A percentile compares a stretch with the other conserved stretches of the same genome.
Evolutionary conservation across 192 early-diverging fungal genomes (phyloP).

Genomic region (Geranomyces variabilis): DNA sequence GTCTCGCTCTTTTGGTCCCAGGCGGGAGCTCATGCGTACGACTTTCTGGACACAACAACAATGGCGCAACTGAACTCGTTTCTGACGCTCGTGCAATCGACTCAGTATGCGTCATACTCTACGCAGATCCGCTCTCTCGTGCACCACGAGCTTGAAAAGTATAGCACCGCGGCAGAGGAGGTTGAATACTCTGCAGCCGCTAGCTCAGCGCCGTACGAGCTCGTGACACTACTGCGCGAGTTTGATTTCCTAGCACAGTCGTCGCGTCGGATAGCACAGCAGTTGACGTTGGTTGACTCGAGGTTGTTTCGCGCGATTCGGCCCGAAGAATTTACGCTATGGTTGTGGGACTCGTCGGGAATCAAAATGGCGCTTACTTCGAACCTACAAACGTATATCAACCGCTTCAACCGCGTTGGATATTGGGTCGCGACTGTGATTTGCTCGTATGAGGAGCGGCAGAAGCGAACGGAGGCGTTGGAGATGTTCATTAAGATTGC

Average conservation of each 20-base stretch:
- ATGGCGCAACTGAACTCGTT: constrained; percentile 26
- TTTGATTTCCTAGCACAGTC: constrained; percentile 38
- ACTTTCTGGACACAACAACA: constrained; percentile 34
- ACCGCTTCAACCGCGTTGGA: constrained; percentile 42
- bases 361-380: constrained; percentile 7
- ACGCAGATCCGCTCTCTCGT: constrained; percentile 29
- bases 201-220: constrained; percentile 15
- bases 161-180: not conserved
- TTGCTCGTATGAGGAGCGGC: constrained; percentile 17
- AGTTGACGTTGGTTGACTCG: constrained; percentile 44
- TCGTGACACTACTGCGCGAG: constrained; percentile 19
- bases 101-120: constrained; percentile 21
- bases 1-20: not conserved
- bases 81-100: constrained; percentile 17
- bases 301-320: constrained; percentile 38
- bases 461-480: constrained; percentile 30
- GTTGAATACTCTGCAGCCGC: not conserved
- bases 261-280: constrained; percentile 37
- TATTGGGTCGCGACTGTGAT: constrained; percentile 39
- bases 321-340: constrained; percentile 38
- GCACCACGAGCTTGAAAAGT: constrained; percentile 16
- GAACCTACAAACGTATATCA: constrained; percentile 37
- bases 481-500: constrained; percentile 42
- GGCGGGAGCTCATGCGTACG: constrained; percentile 38
- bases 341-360: constrained; percentile 29